A percentile compares a stretch with the other conserved stretches of the same genome.
Conservation (phyloP, 192 early-diverging fungal genomes). For the Backusella westeae region DNA sequence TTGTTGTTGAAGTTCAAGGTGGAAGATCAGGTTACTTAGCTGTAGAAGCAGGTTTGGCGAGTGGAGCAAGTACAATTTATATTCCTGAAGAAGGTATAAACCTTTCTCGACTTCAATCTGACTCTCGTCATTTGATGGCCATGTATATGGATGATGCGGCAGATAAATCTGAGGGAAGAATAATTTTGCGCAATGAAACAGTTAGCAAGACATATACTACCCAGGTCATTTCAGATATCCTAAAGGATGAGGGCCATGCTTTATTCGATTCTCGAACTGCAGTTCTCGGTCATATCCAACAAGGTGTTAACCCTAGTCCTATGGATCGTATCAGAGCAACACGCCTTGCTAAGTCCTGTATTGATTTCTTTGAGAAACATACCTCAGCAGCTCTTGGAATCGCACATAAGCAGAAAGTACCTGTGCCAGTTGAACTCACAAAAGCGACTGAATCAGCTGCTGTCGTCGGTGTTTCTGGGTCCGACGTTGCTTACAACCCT, state of each 20-base stretch:
- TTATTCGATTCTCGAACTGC: constrained; percentile 90
- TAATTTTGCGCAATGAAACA: constrained; percentile 80
- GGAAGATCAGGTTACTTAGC: constrained; percentile 94
- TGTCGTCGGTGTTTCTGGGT: constrained; percentile 85
- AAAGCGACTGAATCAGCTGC: constrained; percentile 56
- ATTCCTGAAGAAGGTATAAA: constrained; percentile 92
- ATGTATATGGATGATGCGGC: constrained; percentile 75
- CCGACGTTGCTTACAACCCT: constrained; percentile 71
- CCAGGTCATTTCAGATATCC: constrained; percentile 79
- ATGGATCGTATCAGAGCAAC: constrained; percentile 91
- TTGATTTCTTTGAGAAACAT: constrained; percentile 81
- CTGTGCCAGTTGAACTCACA: constrained; percentile 56
- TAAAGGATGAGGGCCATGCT: constrained; percentile 82
- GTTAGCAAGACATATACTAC: constrained; percentile 86
- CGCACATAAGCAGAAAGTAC: constrained; percentile 34
- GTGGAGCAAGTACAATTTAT: constrained; percentile 87
- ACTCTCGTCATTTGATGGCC: constrained; percentile 74
- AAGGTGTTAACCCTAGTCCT: constrained; percentile 89
- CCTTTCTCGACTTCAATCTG: constrained; percentile 76
- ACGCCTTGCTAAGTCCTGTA: constrained; percentile 74
- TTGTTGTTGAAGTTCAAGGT: constrained; percentile 96
- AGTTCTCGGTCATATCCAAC: constrained; percentile 93
- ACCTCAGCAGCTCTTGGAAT: constrained; percentile 43
- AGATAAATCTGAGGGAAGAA: constrained; percentile 75
- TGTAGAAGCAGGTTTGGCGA: constrained; percentile 74